Conservation (phyloP, 805 yeast genomes). For the Candida endomychidarum region DNA sequence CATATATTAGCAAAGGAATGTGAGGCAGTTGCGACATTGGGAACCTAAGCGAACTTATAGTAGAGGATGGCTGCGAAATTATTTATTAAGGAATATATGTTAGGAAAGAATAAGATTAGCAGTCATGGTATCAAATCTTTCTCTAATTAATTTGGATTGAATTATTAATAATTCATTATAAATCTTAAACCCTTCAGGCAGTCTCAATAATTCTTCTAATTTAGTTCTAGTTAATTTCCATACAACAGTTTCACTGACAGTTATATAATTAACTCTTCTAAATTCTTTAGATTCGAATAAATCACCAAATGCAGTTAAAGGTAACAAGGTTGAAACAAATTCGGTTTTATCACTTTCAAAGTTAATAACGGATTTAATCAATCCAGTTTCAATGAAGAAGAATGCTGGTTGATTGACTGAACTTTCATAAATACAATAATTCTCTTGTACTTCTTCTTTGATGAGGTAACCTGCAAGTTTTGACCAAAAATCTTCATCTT, state of each 20-base stretch:
- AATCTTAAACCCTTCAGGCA: slow-evolving; percentile 47
- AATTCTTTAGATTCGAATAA: slow-evolving; percentile 30
- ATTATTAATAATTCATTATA: slow-evolving; percentile 66
- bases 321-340: slow-evolving; percentile 50
- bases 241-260: slow-evolving; percentile 61
- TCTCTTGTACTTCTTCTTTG: slow-evolving; percentile 47
- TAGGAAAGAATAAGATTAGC: slow-evolving; percentile 68
- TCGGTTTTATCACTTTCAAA: slow-evolving; percentile 40
- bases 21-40: too few species aligned
- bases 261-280: slow-evolving; percentile 47
- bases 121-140: slow-evolving; percentile 70
- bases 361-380: slow-evolving; percentile 36
- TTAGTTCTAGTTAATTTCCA: slow-evolving; percentile 62
- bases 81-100: too few species aligned
- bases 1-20: too few species aligned
- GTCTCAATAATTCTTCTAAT: slow-evolving; percentile 45
- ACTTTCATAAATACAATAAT: slow-evolving; percentile 48
- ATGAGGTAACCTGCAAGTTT: slow-evolving; percentile 54
- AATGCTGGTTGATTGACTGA: slow-evolving; percentile 48
- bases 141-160: slow-evolving; percentile 61
- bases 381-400: slow-evolving; percentile 54
- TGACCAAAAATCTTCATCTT: slow-evolving; percentile 59
- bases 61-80: too few species aligned
- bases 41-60: too few species aligned
- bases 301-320: slow-evolving; percentile 77